A percentile compares a stretch with the other conserved stretches of the same genome.
phyloP scores from a whole-genome alignment of 2,329 filamentous ascomycete species.

The Blastomyces parvus region DNA sequence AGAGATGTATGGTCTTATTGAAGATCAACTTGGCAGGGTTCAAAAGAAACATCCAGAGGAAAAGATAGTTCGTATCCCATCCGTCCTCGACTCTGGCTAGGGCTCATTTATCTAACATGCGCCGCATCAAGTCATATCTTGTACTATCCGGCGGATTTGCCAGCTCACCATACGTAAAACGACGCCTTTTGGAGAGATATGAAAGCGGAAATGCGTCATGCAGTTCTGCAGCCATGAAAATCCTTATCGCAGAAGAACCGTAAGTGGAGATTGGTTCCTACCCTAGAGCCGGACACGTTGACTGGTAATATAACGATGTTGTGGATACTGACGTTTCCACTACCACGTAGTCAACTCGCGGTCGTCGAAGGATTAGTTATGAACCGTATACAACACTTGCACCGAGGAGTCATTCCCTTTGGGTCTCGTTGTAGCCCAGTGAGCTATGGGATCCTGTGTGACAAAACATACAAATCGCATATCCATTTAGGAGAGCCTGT shows the following conservation, averaged over 20 bases:
- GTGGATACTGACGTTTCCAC: not conserved
- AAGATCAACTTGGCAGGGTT: slow-evolving; percentile 7
- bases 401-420: slow-evolving; percentile 21
- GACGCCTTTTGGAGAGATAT: slow-evolving; percentile 9
- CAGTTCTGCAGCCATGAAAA: slow-evolving; percentile 19
- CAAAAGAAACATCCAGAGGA: slow-evolving; percentile 18
- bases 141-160: slow-evolving; percentile 38
- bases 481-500: slow-evolving; percentile 24
- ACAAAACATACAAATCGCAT: slow-evolving; percentile 24
- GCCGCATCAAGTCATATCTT: slow-evolving; percentile 25
- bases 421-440: slow-evolving; percentile 26
- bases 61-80: slow-evolving; percentile 21
- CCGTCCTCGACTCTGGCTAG: not conserved
- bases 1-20: slow-evolving; percentile 9
- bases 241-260: slow-evolving; percentile 28
- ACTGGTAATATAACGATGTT: not conserved
- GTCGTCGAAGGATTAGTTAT: slow-evolving; percentile 11
- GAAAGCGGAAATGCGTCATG: not conserved
- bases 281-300: not conserved
- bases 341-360: slow-evolving; percentile 8
- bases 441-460: slow-evolving; percentile 30
- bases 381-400: slow-evolving; percentile 10
- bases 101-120: not conserved
- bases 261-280: slow-evolving; percentile 14
- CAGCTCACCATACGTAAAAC: slow-evolving; percentile 35